Evolutionary conservation across 2,329 filamentous ascomycete species (phyloP).

Genomic region (Hypoxylon sp.): DNA sequence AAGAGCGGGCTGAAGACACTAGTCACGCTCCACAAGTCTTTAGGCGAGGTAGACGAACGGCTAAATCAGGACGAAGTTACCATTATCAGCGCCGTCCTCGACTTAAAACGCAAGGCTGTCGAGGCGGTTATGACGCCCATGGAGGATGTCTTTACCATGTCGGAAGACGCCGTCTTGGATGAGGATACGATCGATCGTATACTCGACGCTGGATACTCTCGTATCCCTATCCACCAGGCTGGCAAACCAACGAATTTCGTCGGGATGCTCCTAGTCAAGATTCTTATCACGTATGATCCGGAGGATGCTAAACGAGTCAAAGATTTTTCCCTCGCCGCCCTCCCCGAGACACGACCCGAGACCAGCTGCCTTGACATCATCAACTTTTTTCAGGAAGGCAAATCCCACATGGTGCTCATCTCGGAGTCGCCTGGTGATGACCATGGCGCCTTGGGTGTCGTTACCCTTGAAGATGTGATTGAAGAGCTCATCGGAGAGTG

Average conservation of each 20-base stretch:
- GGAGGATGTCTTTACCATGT: conserved; percentile 96
- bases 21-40: conserved; percentile 91
- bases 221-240: conserved; percentile 92
- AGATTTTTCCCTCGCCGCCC: conserved; percentile 91
- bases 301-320: conserved; percentile 88
- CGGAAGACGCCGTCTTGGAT: conserved; percentile 92
- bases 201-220: conserved; percentile 91
- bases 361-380: conserved; percentile 98
- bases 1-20: conserved; percentile 97
- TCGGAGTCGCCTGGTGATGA: conserved; percentile 92
- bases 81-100: conserved; percentile 96
- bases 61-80: conserved; percentile 98
- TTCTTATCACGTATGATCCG: conserved; percentile 97
- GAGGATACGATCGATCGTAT: conserved; percentile 96
- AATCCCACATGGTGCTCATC: conserved; percentile 98
- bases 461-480: conserved; percentile 97
- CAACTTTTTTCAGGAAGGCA: conserved; percentile 99
- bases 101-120: conserved; percentile 95
- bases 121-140: conserved; percentile 98
- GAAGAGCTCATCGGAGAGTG: conserved; percentile 98
- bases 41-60: conserved; percentile 87
- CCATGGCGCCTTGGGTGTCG: conserved; percentile 89
- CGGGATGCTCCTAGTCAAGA: conserved; percentile 98
- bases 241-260: conserved; percentile 90
- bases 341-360: conserved; percentile 93